Evolutionary conservation across 768 basidiomycete genomes (phyloP).

Genomic region (Hericium rajendrae): DNA sequence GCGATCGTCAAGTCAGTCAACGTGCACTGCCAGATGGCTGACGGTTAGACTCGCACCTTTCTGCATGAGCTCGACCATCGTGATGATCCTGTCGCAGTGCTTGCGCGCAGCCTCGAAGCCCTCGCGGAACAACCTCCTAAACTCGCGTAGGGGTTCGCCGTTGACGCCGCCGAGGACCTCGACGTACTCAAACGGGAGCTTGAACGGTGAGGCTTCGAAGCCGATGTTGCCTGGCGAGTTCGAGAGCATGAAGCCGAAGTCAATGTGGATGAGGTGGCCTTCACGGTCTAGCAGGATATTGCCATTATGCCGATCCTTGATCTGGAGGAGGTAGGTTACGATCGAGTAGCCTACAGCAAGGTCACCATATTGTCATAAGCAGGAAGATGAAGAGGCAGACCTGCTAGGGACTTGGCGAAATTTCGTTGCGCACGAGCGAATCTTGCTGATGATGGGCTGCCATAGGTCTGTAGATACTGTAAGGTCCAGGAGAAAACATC

Average conservation of each 20-base stretch:
- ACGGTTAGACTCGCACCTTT: slow-evolving; percentile 49
- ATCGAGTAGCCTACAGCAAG: slow-evolving; percentile 70
- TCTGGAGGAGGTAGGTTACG: slow-evolving; percentile 92
- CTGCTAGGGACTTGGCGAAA: slow-evolving; percentile 88
- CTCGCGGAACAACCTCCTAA: slow-evolving; percentile 79
- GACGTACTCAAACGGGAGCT: slow-evolving; percentile 88
- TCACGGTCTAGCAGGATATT: slow-evolving; percentile 95
- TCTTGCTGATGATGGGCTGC: slow-evolving; percentile 77
- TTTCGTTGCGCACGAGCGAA: slow-evolving; percentile 87
- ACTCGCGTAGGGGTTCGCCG: slow-evolving; percentile 69
- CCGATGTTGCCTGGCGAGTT: slow-evolving; percentile 97
- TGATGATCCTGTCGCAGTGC: slow-evolving; percentile 93
- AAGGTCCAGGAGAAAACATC: background rate
- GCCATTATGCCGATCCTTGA: slow-evolving; percentile 98
- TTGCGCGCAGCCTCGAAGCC: slow-evolving; percentile 92
- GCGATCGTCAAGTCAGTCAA: background rate
- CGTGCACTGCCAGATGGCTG: slow-evolving; percentile 3
- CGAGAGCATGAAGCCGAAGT: slow-evolving; percentile 96
- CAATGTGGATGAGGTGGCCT: slow-evolving; percentile 92
- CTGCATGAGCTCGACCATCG: slow-evolving; percentile 95
- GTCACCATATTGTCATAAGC: background rate
- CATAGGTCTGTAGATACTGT: slow-evolving; percentile 60
- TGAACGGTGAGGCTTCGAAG: slow-evolving; percentile 99
- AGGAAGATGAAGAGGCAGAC: slow-evolving; percentile 5
- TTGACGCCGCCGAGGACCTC: slow-evolving; percentile 88